Percentiles rank a stretch among this genome's conserved stretches.
Evolutionary conservation across 2,329 filamentous ascomycete genomes (phyloP).

Genomic region (Monilinia laxa): DNA sequence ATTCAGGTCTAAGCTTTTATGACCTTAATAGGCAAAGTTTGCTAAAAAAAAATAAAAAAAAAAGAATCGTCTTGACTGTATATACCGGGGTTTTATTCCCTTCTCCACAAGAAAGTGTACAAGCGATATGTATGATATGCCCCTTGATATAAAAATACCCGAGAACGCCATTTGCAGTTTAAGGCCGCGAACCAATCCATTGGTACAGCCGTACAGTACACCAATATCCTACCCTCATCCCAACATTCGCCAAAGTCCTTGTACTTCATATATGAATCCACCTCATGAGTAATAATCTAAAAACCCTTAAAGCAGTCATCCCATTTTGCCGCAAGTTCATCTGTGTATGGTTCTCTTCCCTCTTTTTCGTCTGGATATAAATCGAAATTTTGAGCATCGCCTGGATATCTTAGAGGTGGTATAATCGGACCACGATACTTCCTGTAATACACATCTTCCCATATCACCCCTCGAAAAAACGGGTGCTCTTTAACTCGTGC

Average conservation of each 20-base stretch:
- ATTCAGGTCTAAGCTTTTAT: slow-evolving; percentile 3
- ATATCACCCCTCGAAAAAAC: slow-evolving; percentile 72
- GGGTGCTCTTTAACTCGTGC: slow-evolving; percentile 70
- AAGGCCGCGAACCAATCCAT: slow-evolving; percentile 9
- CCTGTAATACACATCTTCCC: slow-evolving; percentile 68
- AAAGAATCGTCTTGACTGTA: not conserved
- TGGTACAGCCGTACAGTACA: too few relatives aligned
- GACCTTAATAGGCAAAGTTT: not conserved
- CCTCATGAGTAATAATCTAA: slow-evolving; percentile 41
- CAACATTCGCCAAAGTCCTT: slow-evolving; percentile 10
- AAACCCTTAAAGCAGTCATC: slow-evolving; percentile 72
- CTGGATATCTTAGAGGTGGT: slow-evolving; percentile 69
- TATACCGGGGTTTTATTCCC: not conserved
- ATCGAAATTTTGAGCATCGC: slow-evolving; percentile 80
- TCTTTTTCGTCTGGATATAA: slow-evolving; percentile 76
- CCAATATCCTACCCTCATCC: not conserved
- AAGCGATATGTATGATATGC: slow-evolving; percentile 10
- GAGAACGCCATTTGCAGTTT: slow-evolving; percentile 22
- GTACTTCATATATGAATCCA: slow-evolving; percentile 1
- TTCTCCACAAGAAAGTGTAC: slow-evolving; percentile 8
- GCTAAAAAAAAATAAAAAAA: not conserved
- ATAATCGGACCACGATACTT: slow-evolving; percentile 68
- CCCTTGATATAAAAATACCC: not conserved
- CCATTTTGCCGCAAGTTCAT: slow-evolving; percentile 67
- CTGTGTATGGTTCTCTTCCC: slow-evolving; percentile 63